Evolutionary conservation across 1,139 yeast genomes (phyloP).

Genomic region (Pneumocystis murina): DNA sequence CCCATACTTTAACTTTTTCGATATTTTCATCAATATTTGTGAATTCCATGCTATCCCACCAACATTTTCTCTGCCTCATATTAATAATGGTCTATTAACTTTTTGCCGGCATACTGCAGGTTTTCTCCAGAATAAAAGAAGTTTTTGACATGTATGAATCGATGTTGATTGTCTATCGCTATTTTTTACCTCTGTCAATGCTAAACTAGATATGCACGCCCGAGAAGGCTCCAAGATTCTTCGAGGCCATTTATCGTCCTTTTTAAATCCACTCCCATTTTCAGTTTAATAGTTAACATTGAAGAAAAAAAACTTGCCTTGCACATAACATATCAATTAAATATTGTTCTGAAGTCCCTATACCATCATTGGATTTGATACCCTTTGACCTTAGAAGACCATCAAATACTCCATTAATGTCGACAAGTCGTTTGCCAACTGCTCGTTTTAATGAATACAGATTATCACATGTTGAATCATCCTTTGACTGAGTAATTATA

Average conservation of each 20-base stretch:
- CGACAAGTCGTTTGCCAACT: constrained; percentile 40
- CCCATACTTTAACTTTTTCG: constrained; percentile 41
- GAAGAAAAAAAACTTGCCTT: neutral
- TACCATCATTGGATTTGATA: constrained; percentile 4
- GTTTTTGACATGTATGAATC: constrained; percentile 45
- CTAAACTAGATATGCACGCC: constrained; percentile 72
- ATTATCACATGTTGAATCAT: constrained; percentile 3
- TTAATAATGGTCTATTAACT: neutral
- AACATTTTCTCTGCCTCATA: constrained; percentile 52
- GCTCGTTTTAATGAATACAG: neutral
- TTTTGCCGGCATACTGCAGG: constrained; percentile 46
- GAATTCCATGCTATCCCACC: constrained; percentile 76
- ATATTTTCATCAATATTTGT: constrained; percentile 15
- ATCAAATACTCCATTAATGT: constrained; percentile 50
- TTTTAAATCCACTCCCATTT: constrained; percentile 50
- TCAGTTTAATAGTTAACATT: neutral
- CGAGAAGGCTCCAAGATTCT: constrained; percentile 72
- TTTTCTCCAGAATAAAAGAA: constrained; percentile 86
- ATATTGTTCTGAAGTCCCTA: constrained; percentile 88
- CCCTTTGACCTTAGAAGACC: constrained; percentile 31
- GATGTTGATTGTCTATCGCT: constrained; percentile 5
- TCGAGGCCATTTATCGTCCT: constrained; percentile 69
- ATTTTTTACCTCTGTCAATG: constrained; percentile 47
- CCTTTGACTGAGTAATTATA: constrained; percentile 55
- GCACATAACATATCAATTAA: constrained; percentile 87